phyloP scores from a whole-genome alignment of 2,329 filamentous ascomycete genomes.

The Tolypocladium sp. region DNA sequence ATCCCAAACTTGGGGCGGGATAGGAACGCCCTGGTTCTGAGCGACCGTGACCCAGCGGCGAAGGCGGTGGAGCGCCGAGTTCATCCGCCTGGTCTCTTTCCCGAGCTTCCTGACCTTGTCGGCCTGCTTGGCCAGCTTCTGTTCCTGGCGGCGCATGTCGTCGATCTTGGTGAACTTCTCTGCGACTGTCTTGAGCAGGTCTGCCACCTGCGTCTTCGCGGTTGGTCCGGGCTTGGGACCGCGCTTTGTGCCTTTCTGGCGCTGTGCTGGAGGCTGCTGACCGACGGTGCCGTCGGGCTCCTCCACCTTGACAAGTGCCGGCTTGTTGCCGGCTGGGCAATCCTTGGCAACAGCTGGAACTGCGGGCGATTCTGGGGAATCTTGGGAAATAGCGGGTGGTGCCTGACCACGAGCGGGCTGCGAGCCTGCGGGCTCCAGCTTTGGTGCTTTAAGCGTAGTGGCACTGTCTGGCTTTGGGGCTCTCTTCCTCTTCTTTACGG shows the following conservation, averaged over 20 bases:
- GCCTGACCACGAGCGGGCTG: not conserved
- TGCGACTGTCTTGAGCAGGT: not conserved
- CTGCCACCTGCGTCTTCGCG: not conserved
- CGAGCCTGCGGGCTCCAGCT: not conserved
- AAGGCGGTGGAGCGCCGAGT: not conserved
- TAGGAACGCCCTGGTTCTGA: not conserved
- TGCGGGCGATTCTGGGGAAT: not conserved
- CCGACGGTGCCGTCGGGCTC: too few relatives aligned
- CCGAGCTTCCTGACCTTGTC: not conserved
- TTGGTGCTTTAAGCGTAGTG: not conserved
- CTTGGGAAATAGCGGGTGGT: not conserved
- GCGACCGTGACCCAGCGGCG: not conserved
- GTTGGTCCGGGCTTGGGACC: not conserved
- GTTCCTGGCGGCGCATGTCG: not conserved
- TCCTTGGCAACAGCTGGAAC: not conserved
- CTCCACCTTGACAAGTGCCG: not conserved
- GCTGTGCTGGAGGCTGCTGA: not conserved
- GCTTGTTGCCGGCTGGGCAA: not conserved
- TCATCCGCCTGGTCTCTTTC: not conserved
- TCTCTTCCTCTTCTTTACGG: not conserved
- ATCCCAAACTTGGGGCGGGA: not conserved
- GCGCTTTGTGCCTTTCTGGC: not conserved
- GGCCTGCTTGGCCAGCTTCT: not conserved
- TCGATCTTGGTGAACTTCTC: not conserved
- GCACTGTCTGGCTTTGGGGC: not conserved